Evolutionary conservation across 768 basidiomycete species (phyloP), one percentile per base, ranked within the genome.

Genomic region (Cystobasidium tubakii): DNA sequence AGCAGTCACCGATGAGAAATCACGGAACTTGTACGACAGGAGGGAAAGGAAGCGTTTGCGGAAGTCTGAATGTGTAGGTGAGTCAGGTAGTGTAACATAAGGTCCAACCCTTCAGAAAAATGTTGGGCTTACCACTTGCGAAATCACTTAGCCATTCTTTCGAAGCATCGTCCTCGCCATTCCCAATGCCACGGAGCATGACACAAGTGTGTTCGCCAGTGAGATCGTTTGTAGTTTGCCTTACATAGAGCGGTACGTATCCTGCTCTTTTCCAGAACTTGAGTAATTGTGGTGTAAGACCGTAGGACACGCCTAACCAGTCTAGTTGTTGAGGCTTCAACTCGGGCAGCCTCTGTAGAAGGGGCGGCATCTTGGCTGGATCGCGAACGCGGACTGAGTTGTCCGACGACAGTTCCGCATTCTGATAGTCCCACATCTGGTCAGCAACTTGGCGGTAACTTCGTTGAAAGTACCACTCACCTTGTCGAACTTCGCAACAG

Each of bases 131-230:
- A 60, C 57, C 57, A 17, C 73, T 29, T 0, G 92, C 86, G 81
- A 99, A 97, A 79, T 92, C 93, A 23, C 85, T 84, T 43, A 99
- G 79, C 93, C 95, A 98, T 62, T 87, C 87, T 36, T 71, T 71
- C 44, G 90, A 50, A 85, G 86, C 19, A 81, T 81, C 43, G 85
- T 88, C 80, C 85, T 89, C 80, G 87, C 89, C 81, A 60, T 79
- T 80, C 55, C 79, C 77, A 66, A 98, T 82, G 0, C 90, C 89
- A 36, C 91, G 86, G 0, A 95, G 86, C 96, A 99, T 98, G 42
- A 97, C 89, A 79, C 92, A 94, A 0, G 91, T 90, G 79, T 96
- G 90, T 82, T 99, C 96, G 44, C 96, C 96, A 0, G 96, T 99
- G 64, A 98, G 84, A 78, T 96, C 93, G 80, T 92, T 96, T 73